A percentile compares a stretch with the other conserved stretches of the same genome.
Evolutionary conservation across 805 yeast genomes (phyloP).

Genomic region (Zygotorulaspora sp.): DNA sequence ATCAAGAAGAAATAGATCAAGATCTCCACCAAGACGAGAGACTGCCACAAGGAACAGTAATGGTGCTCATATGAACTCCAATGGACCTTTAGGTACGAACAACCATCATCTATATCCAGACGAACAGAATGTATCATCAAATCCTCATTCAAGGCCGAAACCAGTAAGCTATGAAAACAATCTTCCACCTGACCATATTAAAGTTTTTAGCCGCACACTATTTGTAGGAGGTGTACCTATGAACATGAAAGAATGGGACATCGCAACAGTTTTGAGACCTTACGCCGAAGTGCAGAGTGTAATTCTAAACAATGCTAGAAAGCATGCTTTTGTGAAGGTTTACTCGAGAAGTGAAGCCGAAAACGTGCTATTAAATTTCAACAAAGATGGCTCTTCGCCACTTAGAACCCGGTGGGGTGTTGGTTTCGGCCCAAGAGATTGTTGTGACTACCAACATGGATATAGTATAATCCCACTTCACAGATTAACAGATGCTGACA

Average conservation of each 20-base stretch:
- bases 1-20: slow-evolving; percentile 47
- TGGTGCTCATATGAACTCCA: slow-evolving; percentile 9
- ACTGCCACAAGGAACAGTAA: slow-evolving; percentile 5
- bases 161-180: slow-evolving; percentile 64
- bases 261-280: slow-evolving; percentile 69
- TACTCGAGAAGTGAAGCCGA: slow-evolving; percentile 91
- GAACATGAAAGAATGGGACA: slow-evolving; percentile 68
- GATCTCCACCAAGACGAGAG: slow-evolving; percentile 41
- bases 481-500: slow-evolving; percentile 91
- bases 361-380: slow-evolving; percentile 66
- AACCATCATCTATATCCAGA: slow-evolving; percentile 38
- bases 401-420: slow-evolving; percentile 97
- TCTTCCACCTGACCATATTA: slow-evolving; percentile 72
- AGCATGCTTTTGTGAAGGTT: slow-evolving; percentile 94
- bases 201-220: slow-evolving; percentile 82
- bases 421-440: slow-evolving; percentile 97
- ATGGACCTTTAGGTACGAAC: slow-evolving; percentile 23
- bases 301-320: slow-evolving; percentile 80
- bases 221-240: slow-evolving; percentile 93
- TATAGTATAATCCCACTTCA: slow-evolving; percentile 79
- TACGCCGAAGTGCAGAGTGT: slow-evolving; percentile 90
- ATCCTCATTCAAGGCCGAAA: slow-evolving; percentile 72
- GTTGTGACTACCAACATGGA: slow-evolving; percentile 93
- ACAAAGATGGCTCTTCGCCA: slow-evolving; percentile 55
- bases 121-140: slow-evolving; percentile 65